phyloP scores from a whole-genome alignment of 1,139 yeast genomes.

The Geotrichum aggregatum region DNA sequence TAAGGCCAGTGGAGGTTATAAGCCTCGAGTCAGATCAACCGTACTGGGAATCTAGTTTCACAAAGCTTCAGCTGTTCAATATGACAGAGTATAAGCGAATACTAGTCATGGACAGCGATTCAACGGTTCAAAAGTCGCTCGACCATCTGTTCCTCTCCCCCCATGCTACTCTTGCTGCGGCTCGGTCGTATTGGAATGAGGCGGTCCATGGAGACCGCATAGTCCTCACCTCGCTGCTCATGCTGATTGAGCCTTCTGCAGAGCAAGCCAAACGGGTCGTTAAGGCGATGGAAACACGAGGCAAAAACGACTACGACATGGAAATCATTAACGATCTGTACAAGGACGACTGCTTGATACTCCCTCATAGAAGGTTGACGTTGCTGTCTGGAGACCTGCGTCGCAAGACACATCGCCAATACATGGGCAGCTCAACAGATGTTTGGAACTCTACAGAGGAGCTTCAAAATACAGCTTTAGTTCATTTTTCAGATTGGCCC shows the following conservation, averaged over 20 bases:
- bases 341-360: slow-evolving; percentile 35
- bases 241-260: slow-evolving; percentile 46
- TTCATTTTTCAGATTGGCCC: slow-evolving; percentile 23
- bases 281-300: slow-evolving; percentile 35
- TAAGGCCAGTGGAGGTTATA: slow-evolving; percentile 32
- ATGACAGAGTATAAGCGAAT: slow-evolving; percentile 47
- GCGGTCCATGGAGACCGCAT: slow-evolving; percentile 4
- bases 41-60: slow-evolving; percentile 48
- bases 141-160: slow-evolving; percentile 51
- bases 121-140: slow-evolving; percentile 33
- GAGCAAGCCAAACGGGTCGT: slow-evolving; percentile 36
- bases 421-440: slow-evolving; percentile 14
- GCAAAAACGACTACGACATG: slow-evolving; percentile 46
- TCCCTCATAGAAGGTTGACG: slow-evolving; percentile 49
- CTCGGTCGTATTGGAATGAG: slow-evolving; percentile 37
- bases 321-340: slow-evolving; percentile 46
- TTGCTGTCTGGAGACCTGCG: slow-evolving; percentile 50
- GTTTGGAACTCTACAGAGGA: slow-evolving; percentile 18
- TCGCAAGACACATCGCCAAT: slow-evolving; percentile 4
- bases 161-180: slow-evolving; percentile 38
- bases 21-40: slow-evolving; percentile 29
- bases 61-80: slow-evolving; percentile 47
- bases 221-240: slow-evolving; percentile 42
- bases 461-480: neutral
- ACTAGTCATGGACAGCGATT: slow-evolving; percentile 46